phyloP scores from a whole-genome alignment of 1,284 basidiomycete genomes.

The Cryptococcus depauperatus region DNA sequence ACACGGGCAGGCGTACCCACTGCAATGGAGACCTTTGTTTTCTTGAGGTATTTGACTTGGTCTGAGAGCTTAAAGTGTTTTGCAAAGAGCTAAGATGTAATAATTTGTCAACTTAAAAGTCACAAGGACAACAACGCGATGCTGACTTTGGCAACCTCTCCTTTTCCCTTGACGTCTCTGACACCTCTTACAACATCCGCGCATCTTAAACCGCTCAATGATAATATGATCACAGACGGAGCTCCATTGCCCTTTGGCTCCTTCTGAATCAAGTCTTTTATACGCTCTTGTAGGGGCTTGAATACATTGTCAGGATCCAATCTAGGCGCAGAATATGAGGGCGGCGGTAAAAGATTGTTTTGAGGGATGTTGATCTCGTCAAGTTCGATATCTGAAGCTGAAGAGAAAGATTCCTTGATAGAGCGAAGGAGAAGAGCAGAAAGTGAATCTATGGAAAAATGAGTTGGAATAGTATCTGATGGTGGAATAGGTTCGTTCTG shows the following conservation, averaged over 20 bases:
- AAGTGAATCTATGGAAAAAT: constrained; percentile 18
- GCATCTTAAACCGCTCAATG: constrained; percentile 42
- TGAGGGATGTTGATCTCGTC: constrained; percentile 32
- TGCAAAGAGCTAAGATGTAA: constrained; percentile 38
- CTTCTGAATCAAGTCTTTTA: constrained; percentile 19
- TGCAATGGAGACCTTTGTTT: constrained; percentile 42
- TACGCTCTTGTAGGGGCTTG: constrained; percentile 7
- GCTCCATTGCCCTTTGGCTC: constrained; percentile 11
- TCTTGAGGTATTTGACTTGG: constrained; percentile 42
- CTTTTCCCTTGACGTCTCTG: constrained; percentile 32
- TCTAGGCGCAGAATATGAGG: constrained; percentile 10
- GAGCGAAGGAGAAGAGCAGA: constrained; percentile 25
- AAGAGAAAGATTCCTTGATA: constrained; percentile 31
- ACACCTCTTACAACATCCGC: constrained; percentile 44
- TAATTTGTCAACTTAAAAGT: not conserved
- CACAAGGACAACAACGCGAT: not conserved
- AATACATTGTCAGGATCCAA: constrained; percentile 4
- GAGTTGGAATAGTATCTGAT: constrained; percentile 17
- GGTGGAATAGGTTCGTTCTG: not conserved
- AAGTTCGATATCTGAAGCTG: constrained; percentile 39
- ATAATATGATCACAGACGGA: constrained; percentile 41
- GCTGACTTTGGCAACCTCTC: constrained; percentile 45
- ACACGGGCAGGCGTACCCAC: constrained; percentile 45
- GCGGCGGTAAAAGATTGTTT: constrained; percentile 9
- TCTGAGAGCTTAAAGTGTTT: constrained; percentile 46